Percentiles rank a stretch among this genome's conserved stretches.
Evolutionary conservation across 768 basidiomycete genomes (phyloP).

Genomic region (Boletellus ananas): DNA sequence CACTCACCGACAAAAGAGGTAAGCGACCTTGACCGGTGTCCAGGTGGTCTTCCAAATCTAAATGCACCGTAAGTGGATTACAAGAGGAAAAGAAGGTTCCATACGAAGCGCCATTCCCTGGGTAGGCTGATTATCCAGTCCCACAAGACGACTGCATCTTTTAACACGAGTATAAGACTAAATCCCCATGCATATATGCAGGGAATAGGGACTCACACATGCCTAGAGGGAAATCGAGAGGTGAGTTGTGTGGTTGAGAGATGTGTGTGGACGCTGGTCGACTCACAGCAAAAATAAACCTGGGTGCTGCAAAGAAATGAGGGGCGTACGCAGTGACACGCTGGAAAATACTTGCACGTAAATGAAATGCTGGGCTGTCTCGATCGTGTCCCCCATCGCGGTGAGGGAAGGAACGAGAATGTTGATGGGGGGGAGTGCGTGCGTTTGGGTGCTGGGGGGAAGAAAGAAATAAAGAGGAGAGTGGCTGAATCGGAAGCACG

Average conservation of each 20-base stretch:
- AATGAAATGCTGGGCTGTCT: slow-evolving; percentile 70
- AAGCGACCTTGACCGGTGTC: slow-evolving; percentile 81
- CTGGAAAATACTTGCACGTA: slow-evolving; percentile 48
- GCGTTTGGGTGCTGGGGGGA: slow-evolving; percentile 11
- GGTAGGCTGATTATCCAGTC: slow-evolving; percentile 80
- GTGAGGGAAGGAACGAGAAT: slow-evolving; percentile 12
- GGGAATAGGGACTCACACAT: slow-evolving; percentile 53
- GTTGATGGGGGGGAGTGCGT: slow-evolving; percentile 5
- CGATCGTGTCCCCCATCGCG: slow-evolving; percentile 43
- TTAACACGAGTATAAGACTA: background rate
- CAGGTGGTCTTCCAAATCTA: slow-evolving; percentile 82
- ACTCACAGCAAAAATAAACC: slow-evolving; percentile 84
- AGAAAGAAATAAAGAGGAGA: slow-evolving; percentile 28
- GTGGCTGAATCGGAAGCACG: slow-evolving; percentile 24
- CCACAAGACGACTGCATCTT: slow-evolving; percentile 81
- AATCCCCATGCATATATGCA: slow-evolving; percentile 17
- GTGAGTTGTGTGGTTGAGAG: slow-evolving; percentile 22
- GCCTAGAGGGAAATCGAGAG: slow-evolving; percentile 41
- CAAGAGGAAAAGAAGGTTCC: slow-evolving; percentile 16
- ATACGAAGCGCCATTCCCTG: slow-evolving; percentile 74
- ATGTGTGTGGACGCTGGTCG: slow-evolving; percentile 10
- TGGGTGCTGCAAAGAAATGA: slow-evolving; percentile 43
- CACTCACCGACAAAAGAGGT: slow-evolving; percentile 77
- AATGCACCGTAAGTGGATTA: background rate
- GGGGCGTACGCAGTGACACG: background rate